Conservation (phyloP, 2,329 filamentous ascomycete genomes). For the Fusarium equiseti region DNA sequence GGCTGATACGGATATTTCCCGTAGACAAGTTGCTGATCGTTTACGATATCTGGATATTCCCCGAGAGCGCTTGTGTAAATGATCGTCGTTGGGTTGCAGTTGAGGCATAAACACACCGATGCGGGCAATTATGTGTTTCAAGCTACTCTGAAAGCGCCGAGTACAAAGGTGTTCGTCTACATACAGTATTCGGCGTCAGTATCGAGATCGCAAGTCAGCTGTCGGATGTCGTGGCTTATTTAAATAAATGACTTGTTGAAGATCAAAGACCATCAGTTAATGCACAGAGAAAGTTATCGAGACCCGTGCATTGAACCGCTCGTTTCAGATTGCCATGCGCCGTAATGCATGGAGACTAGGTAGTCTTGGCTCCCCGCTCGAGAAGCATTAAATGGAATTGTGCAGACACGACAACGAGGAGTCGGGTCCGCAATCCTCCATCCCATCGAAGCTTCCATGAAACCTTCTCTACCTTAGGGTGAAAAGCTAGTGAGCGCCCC, state of each 20-base stretch:
- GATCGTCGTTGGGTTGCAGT: slow-evolving; percentile 28
- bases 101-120: slow-evolving; percentile 34
- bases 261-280: neutral
- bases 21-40: slow-evolving; percentile 30
- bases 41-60: slow-evolving; percentile 26
- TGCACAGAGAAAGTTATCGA: slow-evolving; percentile 7
- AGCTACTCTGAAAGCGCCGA: slow-evolving; percentile 18
- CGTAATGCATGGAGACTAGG: slow-evolving; percentile 24
- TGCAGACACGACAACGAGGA: slow-evolving; percentile 13
- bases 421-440: slow-evolving; percentile 5
- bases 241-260: neutral
- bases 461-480: slow-evolving; percentile 40
- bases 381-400: slow-evolving; percentile 5
- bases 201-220: slow-evolving; percentile 7
- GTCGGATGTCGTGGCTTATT: neutral
- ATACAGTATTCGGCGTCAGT: neutral
- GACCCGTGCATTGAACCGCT: slow-evolving; percentile 32
- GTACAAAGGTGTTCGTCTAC: neutral
- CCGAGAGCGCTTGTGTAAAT: slow-evolving; percentile 23
- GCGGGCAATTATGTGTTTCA: slow-evolving; percentile 22
- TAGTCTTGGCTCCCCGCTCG: neutral
- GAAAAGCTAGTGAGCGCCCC: slow-evolving; percentile 27
- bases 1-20: slow-evolving; percentile 27
- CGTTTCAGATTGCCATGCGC: slow-evolving; percentile 30
- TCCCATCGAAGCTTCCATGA: slow-evolving; percentile 45